phyloP scores from a whole-genome alignment of 495 filamentous ascomycete genomes.

The Aspergillus baeticus region DNA sequence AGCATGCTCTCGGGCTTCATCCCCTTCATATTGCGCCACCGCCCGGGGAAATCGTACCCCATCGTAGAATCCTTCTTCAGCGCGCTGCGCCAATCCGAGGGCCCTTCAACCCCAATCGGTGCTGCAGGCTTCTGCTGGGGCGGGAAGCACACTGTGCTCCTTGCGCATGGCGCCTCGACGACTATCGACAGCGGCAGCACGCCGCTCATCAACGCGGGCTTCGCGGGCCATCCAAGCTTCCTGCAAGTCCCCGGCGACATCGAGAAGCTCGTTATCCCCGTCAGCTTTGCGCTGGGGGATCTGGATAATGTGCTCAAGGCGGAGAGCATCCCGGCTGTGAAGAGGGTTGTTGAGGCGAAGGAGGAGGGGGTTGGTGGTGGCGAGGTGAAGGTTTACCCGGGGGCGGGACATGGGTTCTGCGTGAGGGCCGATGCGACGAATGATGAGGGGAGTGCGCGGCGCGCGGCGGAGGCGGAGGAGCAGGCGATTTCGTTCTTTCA shows the following conservation, averaged over 20 bases:
- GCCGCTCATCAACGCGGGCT: conserved; percentile 49
- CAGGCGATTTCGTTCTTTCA: conserved; percentile 58
- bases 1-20: conserved; percentile 20
- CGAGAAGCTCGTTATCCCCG: conserved; percentile 48
- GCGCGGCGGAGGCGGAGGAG: conserved; percentile 44
- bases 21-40: conserved; percentile 35
- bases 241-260: conserved; percentile 55
- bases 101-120: conserved; percentile 33
- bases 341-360: conserved; percentile 30
- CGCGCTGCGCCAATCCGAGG: conserved; percentile 38
- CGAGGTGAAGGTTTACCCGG: conserved; percentile 52
- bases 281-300: conserved; percentile 56
- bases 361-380: conserved; percentile 25
- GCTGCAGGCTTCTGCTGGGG: conserved; percentile 63
- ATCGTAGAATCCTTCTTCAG: conserved; percentile 47
- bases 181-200: conserved; percentile 17
- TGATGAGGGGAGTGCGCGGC: conserved; percentile 42
- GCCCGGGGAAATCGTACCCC: conserved; percentile 36
- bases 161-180: conserved; percentile 31
- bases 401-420: conserved; percentile 62
- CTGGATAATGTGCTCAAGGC: conserved; percentile 32
- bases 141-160: conserved; percentile 46
- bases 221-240: conserved; percentile 55
- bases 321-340: conserved; percentile 28
- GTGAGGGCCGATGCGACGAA: conserved; percentile 46